Base-by-base conservation (phyloP, 129 eudicot genomes). In the Tanacetum coccineum region DNA sequence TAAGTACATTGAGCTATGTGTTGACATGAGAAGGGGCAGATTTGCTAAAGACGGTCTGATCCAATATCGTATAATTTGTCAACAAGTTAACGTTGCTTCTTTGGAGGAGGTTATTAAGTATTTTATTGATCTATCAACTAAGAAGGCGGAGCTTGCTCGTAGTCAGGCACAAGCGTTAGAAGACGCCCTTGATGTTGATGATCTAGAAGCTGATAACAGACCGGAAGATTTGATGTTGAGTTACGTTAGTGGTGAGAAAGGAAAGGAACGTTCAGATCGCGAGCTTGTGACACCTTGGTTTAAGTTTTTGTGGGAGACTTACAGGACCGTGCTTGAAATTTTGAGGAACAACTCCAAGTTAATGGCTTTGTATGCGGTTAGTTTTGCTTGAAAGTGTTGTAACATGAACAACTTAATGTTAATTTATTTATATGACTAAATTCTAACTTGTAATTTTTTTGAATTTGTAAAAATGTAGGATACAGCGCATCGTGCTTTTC, bases 171-270 rank as follows among this genome's bases (percentile, higher is more conserved):
- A 85, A 62, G 90, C 90, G n/a, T 52, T 89, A 62, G 90, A 89
- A 66, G 90, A 86, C 59, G 94, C 94, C 13, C 82, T 85, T 52
- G 90, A 89, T 75, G 79, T 89, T 17, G 94, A 89, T 74, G 94
- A 89, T 64, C 61, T 89, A 21, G 94, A 89, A 75, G 96, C 92
- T 28, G 96, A 85, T 72, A 85, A 79, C 51, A 83, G 87, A 68
- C 96, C 96, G 0, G 93, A 88, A 72, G 92, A 88, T 81, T 73
- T 88, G 22, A 85, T 88, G 92, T 54, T 88, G 74, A 88, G 96
- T 73, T 88, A 85, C 71, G 96, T 88, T 19, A 88, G 88, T 39
- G 88, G 96, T 13, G 86, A 85, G 58, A 88, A 85, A 59, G 96
- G 91, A 58, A 88, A 85, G 68, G 96, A 88, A 10, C 74, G 96